phyloP scores from a whole-genome alignment of 495 filamentous ascomycete species.

The Neurospora sp. region DNA sequence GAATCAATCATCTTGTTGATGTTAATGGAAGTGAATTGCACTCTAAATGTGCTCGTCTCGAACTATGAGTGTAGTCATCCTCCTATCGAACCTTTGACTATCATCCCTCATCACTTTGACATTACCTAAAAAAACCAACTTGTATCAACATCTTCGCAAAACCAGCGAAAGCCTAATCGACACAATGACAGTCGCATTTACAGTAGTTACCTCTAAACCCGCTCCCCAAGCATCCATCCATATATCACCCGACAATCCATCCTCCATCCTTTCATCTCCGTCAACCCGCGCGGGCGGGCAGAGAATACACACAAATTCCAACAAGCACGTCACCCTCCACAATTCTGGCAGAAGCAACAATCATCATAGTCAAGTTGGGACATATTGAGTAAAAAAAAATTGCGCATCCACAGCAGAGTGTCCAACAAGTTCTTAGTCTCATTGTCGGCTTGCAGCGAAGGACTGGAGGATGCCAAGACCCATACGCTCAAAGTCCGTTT shows the following conservation, averaged over 20 bases:
- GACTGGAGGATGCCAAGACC: too few relatives aligned
- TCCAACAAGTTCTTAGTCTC: background rate
- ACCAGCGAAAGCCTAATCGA: background rate
- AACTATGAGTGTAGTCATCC: background rate
- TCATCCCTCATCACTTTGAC: background rate
- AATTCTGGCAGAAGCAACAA: fast-evolving
- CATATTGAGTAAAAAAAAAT: too few relatives aligned
- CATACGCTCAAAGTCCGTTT: too few relatives aligned
- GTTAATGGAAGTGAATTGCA: background rate
- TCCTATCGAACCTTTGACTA: too few relatives aligned
- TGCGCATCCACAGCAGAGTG: background rate
- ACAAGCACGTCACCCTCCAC: background rate
- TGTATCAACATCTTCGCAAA: background rate
- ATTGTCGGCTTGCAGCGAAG: too few relatives aligned
- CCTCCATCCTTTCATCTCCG: too few relatives aligned
- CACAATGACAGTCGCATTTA: background rate
- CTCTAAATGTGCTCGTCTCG: background rate
- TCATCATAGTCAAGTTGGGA: background rate
- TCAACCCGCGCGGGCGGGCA: too few relatives aligned
- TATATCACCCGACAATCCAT: too few relatives aligned
- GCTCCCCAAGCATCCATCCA: too few relatives aligned
- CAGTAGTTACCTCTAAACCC: too few relatives aligned
- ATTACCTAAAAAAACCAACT: fast-evolving
- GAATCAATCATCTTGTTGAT: background rate
- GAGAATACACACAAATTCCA: too few relatives aligned